phyloP scores from a whole-genome alignment of 148 eudicot species.

The Cornus controversa region DNA sequence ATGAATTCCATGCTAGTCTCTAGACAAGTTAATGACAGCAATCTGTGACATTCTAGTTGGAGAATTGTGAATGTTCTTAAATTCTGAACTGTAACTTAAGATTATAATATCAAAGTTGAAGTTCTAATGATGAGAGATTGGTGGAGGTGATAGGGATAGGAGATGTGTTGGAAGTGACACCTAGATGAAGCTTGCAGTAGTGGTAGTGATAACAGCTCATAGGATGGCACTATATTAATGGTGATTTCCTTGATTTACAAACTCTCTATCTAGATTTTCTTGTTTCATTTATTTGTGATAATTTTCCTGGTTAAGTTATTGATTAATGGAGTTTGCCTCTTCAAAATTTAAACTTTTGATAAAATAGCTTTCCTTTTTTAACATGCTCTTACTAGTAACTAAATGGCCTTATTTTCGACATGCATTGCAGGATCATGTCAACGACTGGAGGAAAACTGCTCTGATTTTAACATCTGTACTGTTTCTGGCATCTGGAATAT shows the following conservation, averaged over 20 bases:
- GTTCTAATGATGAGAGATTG: no score
- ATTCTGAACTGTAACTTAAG: not conserved
- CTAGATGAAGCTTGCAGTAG: not conserved
- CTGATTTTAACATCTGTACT: slow-evolving; percentile 69
- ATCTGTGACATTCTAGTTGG: not conserved
- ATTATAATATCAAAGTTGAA: no score
- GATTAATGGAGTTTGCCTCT: not conserved
- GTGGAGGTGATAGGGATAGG: not conserved
- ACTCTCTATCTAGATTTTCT: not conserved
- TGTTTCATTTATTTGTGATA: not conserved
- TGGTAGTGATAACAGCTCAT: not conserved
- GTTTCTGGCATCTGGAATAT: slow-evolving; percentile 74
- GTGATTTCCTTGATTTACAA: not conserved
- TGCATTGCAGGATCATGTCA: slow-evolving; percentile 63
- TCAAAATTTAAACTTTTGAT: not conserved
- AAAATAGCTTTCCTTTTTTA: not conserved
- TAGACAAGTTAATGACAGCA: not conserved
- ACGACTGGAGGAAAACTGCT: slow-evolving; percentile 84
- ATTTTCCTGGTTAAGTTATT: not conserved
- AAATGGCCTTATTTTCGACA: not conserved
- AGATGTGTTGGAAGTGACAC: not conserved
- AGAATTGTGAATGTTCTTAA: not conserved
- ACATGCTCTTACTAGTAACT: not conserved
- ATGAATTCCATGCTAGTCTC: no score
- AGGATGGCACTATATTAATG: not conserved